Percentiles rank a stretch among this genome's conserved stretches.
These are phyloP conservation scores for Chaetomium sp. DNA, from an alignment of 2,329 filamentous ascomycete genomes.

Conservation along the genomic window DNA sequence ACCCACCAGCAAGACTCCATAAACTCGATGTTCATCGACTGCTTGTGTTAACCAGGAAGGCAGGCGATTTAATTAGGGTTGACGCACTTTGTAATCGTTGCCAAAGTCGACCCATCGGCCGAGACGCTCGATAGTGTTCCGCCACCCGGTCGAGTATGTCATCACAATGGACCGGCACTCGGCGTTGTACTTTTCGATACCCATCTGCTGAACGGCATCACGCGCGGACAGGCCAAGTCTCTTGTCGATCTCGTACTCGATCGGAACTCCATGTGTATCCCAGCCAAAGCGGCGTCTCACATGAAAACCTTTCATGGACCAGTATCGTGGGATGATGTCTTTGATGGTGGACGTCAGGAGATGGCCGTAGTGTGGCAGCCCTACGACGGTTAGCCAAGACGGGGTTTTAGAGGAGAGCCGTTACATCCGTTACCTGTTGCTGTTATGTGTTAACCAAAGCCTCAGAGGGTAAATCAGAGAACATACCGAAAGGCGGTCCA, in stretches of 20 bases:
- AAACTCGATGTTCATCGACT: constrained; percentile 90
- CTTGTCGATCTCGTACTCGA: constrained; percentile 97
- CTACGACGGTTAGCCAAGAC: not conserved
- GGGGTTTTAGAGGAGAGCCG: not conserved
- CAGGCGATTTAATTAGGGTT: constrained; percentile 12
- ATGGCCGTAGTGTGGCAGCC: constrained; percentile 55
- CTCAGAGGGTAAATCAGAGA: not conserved
- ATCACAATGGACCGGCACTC: constrained; percentile 92
- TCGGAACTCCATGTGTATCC: constrained; percentile 90
- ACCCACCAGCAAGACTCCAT: constrained; percentile 99
- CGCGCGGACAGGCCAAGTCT: constrained; percentile 79
- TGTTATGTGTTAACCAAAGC: not conserved
- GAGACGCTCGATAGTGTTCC: constrained; percentile 76
- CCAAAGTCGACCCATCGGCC: constrained; percentile 98
- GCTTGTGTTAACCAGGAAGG: not conserved
- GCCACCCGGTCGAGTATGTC: constrained; percentile 82
- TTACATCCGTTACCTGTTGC: not conserved
- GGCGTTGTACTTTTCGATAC: constrained; percentile 82
- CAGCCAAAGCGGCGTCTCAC: constrained; percentile 90
- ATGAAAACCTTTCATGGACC: constrained; percentile 94
- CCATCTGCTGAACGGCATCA: constrained; percentile 78
- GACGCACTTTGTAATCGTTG: constrained; percentile 78
- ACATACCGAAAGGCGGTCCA: not conserved
- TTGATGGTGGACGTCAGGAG: constrained; percentile 90
- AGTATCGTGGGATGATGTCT: constrained; percentile 92